Base-by-base conservation (phyloP, 805 yeast genomes). In the Cyberlindnera bimundalis region DNA sequence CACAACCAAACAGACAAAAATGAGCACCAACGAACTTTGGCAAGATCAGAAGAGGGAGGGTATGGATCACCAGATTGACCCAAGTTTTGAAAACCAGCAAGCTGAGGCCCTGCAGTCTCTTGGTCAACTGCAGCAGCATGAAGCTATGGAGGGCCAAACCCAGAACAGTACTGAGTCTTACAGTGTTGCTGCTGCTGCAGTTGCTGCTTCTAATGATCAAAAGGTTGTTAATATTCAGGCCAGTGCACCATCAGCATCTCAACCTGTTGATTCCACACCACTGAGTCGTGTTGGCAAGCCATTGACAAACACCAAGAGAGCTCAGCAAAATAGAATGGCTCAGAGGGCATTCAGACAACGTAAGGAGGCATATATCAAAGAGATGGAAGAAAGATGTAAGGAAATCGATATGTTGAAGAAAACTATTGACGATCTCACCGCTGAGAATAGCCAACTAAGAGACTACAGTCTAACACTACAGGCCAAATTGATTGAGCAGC, bases 301-400 rank as follows among this genome's bases (percentile, higher is more conserved):
- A 14, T 65, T 82, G 31, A 72, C 80, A 17, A 74, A 71, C 42
- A 78, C 93, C 29, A 87, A 86, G 61, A 78, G 97, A 48, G 96
- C 96, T 2, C 89, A 83, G 8, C 97, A 90, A 64, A 90, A 90
- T 67, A 71, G 97, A 56, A 81, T 78, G 46, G 96, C 97, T 5
- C 97, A 90, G 65, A 78, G 86, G 51, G 96, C 96, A 8, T 90
- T 89, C 65, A 75, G 97, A 58, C 81, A 79, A 58, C 74, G 96
- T 46, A 82, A 85, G 58, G 96, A 89, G 55, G 74, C 77, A 43
- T 81, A 87, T 55, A 79, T 90, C 50, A 83, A 80, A 61, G 91
- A 87, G 35, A 69, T 90, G 42, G 96, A 90, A 64, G 62, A 68
- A 27, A 79, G 81, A 56, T 84, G 85, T 10, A 68, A 71, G 33